phyloP scores from a whole-genome alignment of 257 asterid genomes.

The Knoxia roxburghii region DNA sequence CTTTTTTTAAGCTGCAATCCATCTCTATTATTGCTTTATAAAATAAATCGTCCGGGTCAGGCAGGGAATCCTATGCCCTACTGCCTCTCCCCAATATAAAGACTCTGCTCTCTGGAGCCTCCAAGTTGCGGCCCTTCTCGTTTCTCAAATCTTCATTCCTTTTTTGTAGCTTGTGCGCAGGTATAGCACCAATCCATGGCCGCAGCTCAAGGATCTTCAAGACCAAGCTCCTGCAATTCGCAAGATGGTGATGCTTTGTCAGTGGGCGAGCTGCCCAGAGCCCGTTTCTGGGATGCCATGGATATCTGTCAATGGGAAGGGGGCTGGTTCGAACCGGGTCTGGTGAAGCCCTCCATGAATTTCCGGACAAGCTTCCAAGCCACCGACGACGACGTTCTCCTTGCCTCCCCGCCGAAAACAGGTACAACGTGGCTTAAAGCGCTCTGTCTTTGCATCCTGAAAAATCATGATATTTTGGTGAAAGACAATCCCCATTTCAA shows the following conservation, averaged over 20 bases:
- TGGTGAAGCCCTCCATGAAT: slow-evolving; percentile 23
- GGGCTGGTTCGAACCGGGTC: slow-evolving; percentile 35
- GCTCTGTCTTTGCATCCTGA: slow-evolving; percentile 24
- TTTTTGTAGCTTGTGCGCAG: too few species aligned
- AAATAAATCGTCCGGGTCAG: too few species aligned
- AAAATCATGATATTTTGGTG: slow-evolving; percentile 20
- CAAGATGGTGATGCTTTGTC: background rate
- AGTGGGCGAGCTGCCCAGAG: slow-evolving; percentile 22
- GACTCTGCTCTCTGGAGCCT: too few species aligned
- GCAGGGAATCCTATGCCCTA: slow-evolving; percentile 6
- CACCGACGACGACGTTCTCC: slow-evolving; percentile 20
- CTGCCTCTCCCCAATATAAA: background rate
- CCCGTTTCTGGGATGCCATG: slow-evolving; percentile 31
- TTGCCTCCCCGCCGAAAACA: slow-evolving; percentile 34
- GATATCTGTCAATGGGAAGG: slow-evolving; percentile 32
- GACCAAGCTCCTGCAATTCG: background rate
- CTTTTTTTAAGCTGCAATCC: too few species aligned
- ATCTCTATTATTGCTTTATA: too few species aligned
- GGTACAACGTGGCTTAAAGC: slow-evolving; percentile 48
- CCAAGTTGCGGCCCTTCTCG: too few species aligned
- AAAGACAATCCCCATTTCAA: slow-evolving; percentile 29
- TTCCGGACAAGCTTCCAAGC: slow-evolving; percentile 24
- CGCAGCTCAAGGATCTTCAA: slow-evolving; percentile 13
- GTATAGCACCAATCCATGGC: too few species aligned
- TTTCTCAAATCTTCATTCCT: background rate